A percentile compares a stretch with the other conserved stretches of the same genome.
Conservation (phyloP, 2,329 filamentous ascomycete species). For the Reticulascus tulasneorum region DNA sequence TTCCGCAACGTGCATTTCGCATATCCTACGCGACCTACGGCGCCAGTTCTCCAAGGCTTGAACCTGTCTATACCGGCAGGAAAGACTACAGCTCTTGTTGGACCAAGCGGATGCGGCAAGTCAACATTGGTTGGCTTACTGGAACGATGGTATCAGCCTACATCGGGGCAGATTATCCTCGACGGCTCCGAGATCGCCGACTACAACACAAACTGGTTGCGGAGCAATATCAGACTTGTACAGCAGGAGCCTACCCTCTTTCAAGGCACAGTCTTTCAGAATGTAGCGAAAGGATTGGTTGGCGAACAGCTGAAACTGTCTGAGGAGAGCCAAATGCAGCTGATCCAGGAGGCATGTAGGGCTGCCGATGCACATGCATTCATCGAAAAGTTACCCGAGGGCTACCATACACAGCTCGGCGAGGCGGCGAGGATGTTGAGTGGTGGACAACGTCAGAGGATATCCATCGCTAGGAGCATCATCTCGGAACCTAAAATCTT, state of each 20-base stretch:
- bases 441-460: slow-evolving; percentile 63
- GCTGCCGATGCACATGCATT: slow-evolving; percentile 20
- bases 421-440: slow-evolving; percentile 18
- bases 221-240: slow-evolving; percentile 25
- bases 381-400: slow-evolving; percentile 16
- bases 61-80: slow-evolving; percentile 57
- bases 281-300: slow-evolving; percentile 18
- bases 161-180: slow-evolving; percentile 20
- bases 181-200: slow-evolving; percentile 20
- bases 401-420: slow-evolving; percentile 19
- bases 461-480: slow-evolving; percentile 62
- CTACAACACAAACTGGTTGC: slow-evolving; percentile 24
- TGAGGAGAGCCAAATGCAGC: slow-evolving; percentile 22
- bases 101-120: slow-evolving; percentile 62
- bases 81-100: slow-evolving; percentile 64
- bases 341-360: slow-evolving; percentile 30
- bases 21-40: slow-evolving; percentile 64
- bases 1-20: slow-evolving; percentile 61
- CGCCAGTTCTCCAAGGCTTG: slow-evolving; percentile 59
- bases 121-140: slow-evolving; percentile 64
- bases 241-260: slow-evolving; percentile 22
- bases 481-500: slow-evolving; percentile 57
- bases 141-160: slow-evolving; percentile 57
- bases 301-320: slow-evolving; percentile 12
- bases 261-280: slow-evolving; percentile 18